Evolutionary conservation across 169 alveolate genomes (phyloP), one percentile per base, ranked within the genome.

Genomic region (Plasmodium cynomolgi): DNA sequence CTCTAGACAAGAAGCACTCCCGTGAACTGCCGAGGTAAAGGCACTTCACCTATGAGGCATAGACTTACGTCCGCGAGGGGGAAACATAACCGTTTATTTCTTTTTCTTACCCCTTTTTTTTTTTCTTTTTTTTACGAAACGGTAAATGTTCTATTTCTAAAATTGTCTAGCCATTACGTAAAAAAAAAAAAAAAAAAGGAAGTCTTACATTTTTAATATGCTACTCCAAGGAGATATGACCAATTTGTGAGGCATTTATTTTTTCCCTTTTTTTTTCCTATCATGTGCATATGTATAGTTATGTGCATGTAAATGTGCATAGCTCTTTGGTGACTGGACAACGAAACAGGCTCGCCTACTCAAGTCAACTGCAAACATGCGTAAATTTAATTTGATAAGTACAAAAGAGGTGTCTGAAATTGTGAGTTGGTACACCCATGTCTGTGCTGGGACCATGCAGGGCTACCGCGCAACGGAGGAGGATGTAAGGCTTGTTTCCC

Each of bases 391-490:
- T 75, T 75, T 86, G 62, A 86, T 86, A 86, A 86, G 86, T 75
- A 41, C 93, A 86, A 86, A 86, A 11, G 93, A 86, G 44, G 81
- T 86, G 37, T 86, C 93, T n/a, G 93, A 86, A 86, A 56, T 86
- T 29, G 93, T 86, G 9, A 86, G 93, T 41, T 86, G 93, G 93
- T 86, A 86, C 68, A 77, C 93, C 31, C 93, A 86, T 77, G 93
- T 71, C 72, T 86, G 93, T 77, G 93, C 93, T 56, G 93, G 93
- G 68, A 86, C 86, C 47, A 86, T 86, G 93, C 93, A 86, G 71
- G 93, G 93, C 23, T 79, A 79, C 71, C 81, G 93, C 31, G 58
- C 93, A 26, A 86, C 93, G 17, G 93, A 86, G 33, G 93, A 86
- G 17, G 93, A 86, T 86, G 93, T 86, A 75, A 86, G 34, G 44